Base-by-base conservation (phyloP, 163 green algal species). In the Scenedesmus sp. region DNA sequence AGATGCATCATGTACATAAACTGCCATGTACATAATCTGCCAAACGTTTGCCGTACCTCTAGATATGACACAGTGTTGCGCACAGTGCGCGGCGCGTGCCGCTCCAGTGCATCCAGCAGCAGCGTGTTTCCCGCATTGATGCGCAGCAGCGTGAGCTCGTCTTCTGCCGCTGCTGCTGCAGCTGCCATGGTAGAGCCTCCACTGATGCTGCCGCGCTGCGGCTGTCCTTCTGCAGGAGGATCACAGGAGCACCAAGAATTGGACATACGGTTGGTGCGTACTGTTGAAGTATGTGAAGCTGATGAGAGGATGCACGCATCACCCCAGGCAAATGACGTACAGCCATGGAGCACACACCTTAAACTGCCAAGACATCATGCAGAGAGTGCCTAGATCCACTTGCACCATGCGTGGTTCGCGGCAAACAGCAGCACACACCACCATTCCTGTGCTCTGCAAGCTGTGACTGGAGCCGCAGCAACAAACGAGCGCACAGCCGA, bases 11-110 rank as follows among this genome's bases (percentile, higher is more conserved):
- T 54, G 20, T 20, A 82, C 73, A 82, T 7, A 46, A 54, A n/a
- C 74, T 57, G 26, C 26, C 12, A 7, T n/a, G 18, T 83, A n/a
- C 26, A 83, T 16, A 4, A 7, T 60, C 13, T 23, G 13, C 34
- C 77, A 8, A 26, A 7, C 20, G 7, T 12, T n/a, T 57, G 52
- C 20, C 81, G 13, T 26, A 86, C 87, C 87, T 91, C 74, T 12
- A 91, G 87, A 20, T 82, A 91, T 1, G 55, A 34, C n/a, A 54
- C 74, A 3, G 87, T 91, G 87, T 91, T 86, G n/a, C 76, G 56
- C 87, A 91, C 74, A n/a, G 81, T 6, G 4, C 87, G 62, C 10
- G 73, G 10, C 18, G 12, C 12, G 9, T 62, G 34, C 13, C 34
- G 67, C 3, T n/a, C 34, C 60, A 86, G 3, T 54, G 87, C 87